These are phyloP conservation scores for Candida ponderosae DNA, from an alignment of 805 yeast species.

Conservation along the genomic window DNA sequence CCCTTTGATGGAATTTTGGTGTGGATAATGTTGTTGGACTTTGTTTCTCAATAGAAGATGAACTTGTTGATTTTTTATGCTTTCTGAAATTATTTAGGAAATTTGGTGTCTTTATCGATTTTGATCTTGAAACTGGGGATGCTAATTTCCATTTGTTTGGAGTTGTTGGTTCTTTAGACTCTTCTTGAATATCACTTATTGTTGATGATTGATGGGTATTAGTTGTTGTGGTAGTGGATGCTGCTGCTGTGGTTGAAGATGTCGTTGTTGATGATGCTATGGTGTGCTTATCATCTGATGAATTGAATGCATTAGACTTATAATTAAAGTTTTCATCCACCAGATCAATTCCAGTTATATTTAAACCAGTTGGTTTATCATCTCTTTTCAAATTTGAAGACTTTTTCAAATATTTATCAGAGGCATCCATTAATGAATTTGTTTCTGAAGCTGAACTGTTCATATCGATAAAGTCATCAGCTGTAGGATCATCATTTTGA, in stretches of 20 bases:
- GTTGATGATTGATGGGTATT: background rate
- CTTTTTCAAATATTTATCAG: conserved; percentile 3
- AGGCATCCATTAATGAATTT: background rate
- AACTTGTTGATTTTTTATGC: conserved; percentile 17
- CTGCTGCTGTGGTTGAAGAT: conserved; percentile 9
- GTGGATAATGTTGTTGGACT: conserved; percentile 3
- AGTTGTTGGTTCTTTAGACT: conserved; percentile 3
- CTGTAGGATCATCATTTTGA: too few species aligned
- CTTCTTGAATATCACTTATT: background rate
- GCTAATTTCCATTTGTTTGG: background rate
- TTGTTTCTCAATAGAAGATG: background rate
- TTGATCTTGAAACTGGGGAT: conserved; percentile 2
- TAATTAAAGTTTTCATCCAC: background rate
- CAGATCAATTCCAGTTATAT: conserved; percentile 11
- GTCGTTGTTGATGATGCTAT: conserved; percentile 9
- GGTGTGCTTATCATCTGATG: background rate
- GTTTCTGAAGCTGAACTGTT: conserved; percentile 3
- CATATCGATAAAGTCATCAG: conserved; percentile 13
- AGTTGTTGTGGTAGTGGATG: background rate
- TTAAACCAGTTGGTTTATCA: conserved; percentile 13
- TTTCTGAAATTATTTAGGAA: conserved; percentile 13
- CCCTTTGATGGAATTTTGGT: conserved; percentile 5
- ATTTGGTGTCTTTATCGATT: conserved; percentile 20
- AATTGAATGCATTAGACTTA: background rate
- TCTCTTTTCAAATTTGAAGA: conserved; percentile 4